These are phyloP conservation scores for Daucus carota DNA, from an alignment of 129 eudicot genomes.

Conservation along the genomic window DH1_v3.0 NC_030389.2:43805501-43806000, in stretches of 20 bases:
- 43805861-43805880: neutral
- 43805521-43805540: neutral
- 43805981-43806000: neutral
- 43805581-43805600: neutral
- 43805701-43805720: neutral
- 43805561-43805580: no score
- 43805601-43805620: neutral
- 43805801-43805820: neutral
- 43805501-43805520: neutral
- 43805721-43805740: neutral
- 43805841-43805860: neutral
- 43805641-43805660: neutral
- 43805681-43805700: neutral
- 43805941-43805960: neutral
- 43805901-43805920: neutral
- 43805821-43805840: neutral
- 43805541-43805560: neutral
- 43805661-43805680: neutral
- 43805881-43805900: neutral
- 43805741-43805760: no score
- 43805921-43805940: neutral
- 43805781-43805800: neutral
- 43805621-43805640: neutral
- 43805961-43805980: neutral
- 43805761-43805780: no score